These are phyloP conservation scores for Globisporangium echinulatum DNA, from an alignment of 352 stramenopile species.

Conservation along the genomic window DNA sequence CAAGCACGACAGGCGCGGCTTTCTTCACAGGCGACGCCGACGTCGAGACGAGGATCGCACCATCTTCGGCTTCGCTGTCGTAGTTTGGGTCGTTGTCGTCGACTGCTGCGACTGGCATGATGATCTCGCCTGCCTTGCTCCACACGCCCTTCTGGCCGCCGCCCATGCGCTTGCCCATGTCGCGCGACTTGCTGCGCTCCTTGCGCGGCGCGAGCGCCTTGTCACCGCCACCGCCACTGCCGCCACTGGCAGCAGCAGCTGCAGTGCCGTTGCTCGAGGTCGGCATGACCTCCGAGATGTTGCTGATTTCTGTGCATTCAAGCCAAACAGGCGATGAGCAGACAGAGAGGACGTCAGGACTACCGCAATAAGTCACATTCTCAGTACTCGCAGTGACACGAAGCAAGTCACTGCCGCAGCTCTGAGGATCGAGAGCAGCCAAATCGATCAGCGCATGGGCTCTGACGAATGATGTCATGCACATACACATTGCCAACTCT, in stretches of 20 bases:
- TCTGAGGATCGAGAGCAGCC: no score
- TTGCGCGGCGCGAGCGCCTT: conserved; percentile 56
- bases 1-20: conserved; percentile 35
- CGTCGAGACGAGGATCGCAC: conserved; percentile 81
- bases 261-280: conserved; percentile 1
- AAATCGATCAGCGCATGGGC: no score
- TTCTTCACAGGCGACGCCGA: conserved; percentile 37
- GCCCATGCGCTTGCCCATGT: conserved; percentile 83
- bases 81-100: conserved; percentile 93
- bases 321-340: no score
- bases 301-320: conserved; percentile 8
- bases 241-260: conserved; percentile 13
- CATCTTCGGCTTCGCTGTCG: conserved; percentile 88
- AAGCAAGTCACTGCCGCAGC: no score
- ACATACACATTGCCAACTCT: no score
- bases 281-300: conserved; percentile 4
- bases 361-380: no score
- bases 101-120: conserved; percentile 47
- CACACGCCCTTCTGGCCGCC: conserved; percentile 83
- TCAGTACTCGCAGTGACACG: no score
- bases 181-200: conserved; percentile 81
- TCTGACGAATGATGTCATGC: no score
- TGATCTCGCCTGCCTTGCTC: conserved; percentile 70
- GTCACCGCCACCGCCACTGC: conserved; percentile 26
- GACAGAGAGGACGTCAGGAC: no score